Evolutionary conservation across 2,329 filamentous ascomycete genomes (phyloP).

Genomic region (Paracoccidioides lutzii): DNA sequence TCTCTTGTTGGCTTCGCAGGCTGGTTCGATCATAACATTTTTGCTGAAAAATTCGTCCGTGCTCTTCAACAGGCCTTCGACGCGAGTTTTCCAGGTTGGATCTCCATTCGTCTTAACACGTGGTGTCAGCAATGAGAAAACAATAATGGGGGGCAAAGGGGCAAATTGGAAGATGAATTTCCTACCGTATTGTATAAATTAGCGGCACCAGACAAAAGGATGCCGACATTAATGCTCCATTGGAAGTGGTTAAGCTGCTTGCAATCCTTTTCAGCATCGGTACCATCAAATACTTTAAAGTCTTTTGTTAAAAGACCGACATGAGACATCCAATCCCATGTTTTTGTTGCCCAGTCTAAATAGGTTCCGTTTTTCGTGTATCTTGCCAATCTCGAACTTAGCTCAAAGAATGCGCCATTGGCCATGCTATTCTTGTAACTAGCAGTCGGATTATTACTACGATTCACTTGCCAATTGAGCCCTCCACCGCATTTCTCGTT

Average conservation of each 20-base stretch:
- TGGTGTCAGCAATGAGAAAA: background rate
- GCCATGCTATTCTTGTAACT: slow-evolving; percentile 72
- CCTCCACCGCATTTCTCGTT: slow-evolving; percentile 54
- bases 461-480: slow-evolving; percentile 68
- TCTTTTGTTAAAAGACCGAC: slow-evolving; percentile 48
- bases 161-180: background rate
- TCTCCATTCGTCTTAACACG: slow-evolving; percentile 12
- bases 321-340: slow-evolving; percentile 48
- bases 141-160: background rate
- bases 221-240: slow-evolving; percentile 55
- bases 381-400: slow-evolving; percentile 61
- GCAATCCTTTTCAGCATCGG: slow-evolving; percentile 45
- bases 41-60: slow-evolving; percentile 43
- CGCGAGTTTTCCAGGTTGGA: slow-evolving; percentile 25
- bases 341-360: slow-evolving; percentile 46
- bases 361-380: slow-evolving; percentile 53
- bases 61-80: slow-evolving; percentile 45
- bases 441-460: slow-evolving; percentile 57
- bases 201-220: slow-evolving; percentile 42
- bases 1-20: slow-evolving; percentile 47
- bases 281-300: slow-evolving; percentile 54
- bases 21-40: slow-evolving; percentile 51
- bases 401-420: slow-evolving; percentile 72
- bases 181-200: slow-evolving; percentile 36
- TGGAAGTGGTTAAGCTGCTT: slow-evolving; percentile 48